A percentile compares a stretch with the other conserved stretches of the same genome.
Conservation (phyloP, 169 alveolate genomes). For the Plasmodium reichenowi region DNA sequence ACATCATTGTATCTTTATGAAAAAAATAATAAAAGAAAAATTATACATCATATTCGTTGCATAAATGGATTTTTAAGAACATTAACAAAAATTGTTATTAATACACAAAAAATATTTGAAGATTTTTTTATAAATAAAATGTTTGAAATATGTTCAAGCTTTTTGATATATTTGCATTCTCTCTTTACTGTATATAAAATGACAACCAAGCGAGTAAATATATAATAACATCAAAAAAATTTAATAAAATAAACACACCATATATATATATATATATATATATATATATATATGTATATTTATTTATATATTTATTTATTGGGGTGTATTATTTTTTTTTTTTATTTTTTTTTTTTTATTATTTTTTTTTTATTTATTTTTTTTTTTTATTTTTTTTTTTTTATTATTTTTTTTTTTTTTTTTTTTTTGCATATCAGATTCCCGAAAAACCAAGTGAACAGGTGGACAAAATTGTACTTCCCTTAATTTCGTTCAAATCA, state of each 20-base stretch:
- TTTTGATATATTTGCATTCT: constrained; percentile 70
- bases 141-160: constrained; percentile 70
- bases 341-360: no score
- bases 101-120: constrained; percentile 53
- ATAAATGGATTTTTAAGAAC: constrained; percentile 65
- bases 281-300: background rate
- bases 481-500: constrained; percentile 46
- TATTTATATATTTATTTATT: background rate
- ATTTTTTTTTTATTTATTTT: no score
- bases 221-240: background rate
- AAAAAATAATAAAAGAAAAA: constrained; percentile 37
- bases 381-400: background rate
- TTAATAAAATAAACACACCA: background rate
- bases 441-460: constrained; percentile 75
- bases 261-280: background rate
- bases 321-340: background rate
- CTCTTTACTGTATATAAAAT: constrained; percentile 58
- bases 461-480: constrained; percentile 63
- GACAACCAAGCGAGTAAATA: constrained; percentile 63
- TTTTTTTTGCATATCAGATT: background rate
- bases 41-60: constrained; percentile 34
- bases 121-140: constrained; percentile 61
- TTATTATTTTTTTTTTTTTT: background rate
- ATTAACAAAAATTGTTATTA: constrained; percentile 29
- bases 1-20: constrained; percentile 26